Evolutionary conservation across 169 alveolate genomes (phyloP).

Genomic region (Amoebophrya sp.): DNA sequence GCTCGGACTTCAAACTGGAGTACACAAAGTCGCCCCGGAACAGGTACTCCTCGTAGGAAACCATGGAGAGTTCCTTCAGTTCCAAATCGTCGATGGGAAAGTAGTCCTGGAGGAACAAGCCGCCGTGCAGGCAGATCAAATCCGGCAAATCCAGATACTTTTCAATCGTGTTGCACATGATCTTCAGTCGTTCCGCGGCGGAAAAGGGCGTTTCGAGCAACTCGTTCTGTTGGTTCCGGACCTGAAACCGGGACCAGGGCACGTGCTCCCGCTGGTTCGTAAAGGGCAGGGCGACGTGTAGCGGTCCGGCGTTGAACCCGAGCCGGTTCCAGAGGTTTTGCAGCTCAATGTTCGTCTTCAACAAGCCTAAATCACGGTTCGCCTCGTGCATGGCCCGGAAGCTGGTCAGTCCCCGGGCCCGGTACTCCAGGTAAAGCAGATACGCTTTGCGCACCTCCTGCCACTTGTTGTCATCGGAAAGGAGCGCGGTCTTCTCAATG

Average conservation of each 20-base stretch:
- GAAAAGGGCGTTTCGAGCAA: neutral
- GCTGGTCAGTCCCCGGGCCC: neutral
- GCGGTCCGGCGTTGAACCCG: neutral
- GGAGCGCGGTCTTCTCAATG: too few relatives aligned
- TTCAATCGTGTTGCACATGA: neutral
- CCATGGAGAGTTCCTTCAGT: neutral
- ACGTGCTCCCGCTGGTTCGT: neutral
- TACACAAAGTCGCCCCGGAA: neutral
- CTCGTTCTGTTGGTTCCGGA: neutral
- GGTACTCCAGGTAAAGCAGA: neutral
- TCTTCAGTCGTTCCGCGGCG: neutral
- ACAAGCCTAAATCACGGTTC: neutral
- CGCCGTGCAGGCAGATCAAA: neutral
- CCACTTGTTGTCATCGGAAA: neutral
- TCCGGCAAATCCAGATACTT: neutral
- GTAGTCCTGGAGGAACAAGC: neutral
- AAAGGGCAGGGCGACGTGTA: neutral
- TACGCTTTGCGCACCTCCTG: neutral
- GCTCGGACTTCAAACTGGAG: neutral
- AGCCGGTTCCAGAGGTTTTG: neutral
- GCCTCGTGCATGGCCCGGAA: neutral
- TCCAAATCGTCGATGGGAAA: neutral
- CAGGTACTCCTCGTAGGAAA: neutral
- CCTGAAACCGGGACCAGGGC: neutral
- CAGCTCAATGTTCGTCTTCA: neutral